Percentiles rank a stretch among this genome's conserved stretches.
Conservation (phyloP, 2,329 filamentous ascomycete genomes). For the Escovopsis weberi region DNA sequence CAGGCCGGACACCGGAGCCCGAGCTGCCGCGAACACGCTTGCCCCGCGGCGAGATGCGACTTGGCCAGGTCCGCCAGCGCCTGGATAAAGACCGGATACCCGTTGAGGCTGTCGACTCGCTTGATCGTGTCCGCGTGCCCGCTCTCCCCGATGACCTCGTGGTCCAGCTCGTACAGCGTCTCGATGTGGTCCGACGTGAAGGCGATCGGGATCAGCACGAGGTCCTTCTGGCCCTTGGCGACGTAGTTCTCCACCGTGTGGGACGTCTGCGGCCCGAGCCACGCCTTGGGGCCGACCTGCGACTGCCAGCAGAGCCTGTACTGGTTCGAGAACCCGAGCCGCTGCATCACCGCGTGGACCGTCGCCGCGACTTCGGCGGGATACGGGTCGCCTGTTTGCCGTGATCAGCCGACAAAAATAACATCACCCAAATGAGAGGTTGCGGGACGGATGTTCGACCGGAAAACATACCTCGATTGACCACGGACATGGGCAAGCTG, state of each 20-base stretch:
- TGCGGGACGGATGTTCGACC: too few relatives aligned
- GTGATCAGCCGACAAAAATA: constrained; percentile 8
- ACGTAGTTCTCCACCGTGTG: constrained; percentile 81
- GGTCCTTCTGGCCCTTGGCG: constrained; percentile 77
- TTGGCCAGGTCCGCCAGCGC: constrained; percentile 80
- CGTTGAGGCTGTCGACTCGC: constrained; percentile 84
- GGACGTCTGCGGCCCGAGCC: constrained; percentile 88
- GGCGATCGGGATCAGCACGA: constrained; percentile 85
- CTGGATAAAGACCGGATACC: constrained; percentile 76
- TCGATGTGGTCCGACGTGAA: constrained; percentile 99
- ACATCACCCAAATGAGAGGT: too few relatives aligned
- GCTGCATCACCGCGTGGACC: constrained; percentile 91
- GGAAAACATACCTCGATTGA: constrained; percentile 57
- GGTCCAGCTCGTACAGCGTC: constrained; percentile 84
- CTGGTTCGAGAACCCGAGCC: constrained; percentile 73
- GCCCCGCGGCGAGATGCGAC: constrained; percentile 56
- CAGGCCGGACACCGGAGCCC: constrained; percentile 83
- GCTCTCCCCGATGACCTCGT: constrained; percentile 85
- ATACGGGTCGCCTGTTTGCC: constrained; percentile 63
- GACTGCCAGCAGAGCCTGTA: constrained; percentile 97
- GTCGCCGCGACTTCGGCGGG: constrained; percentile 92
- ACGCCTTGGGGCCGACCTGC: constrained; percentile 87
- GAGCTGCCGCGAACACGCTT: constrained; percentile 68
- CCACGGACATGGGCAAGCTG: constrained; percentile 91
- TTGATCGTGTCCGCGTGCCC: constrained; percentile 68